Evolutionary conservation across 139 green algal species (phyloP).

Genomic region (Astrephomene gubernaculifera): DNA sequence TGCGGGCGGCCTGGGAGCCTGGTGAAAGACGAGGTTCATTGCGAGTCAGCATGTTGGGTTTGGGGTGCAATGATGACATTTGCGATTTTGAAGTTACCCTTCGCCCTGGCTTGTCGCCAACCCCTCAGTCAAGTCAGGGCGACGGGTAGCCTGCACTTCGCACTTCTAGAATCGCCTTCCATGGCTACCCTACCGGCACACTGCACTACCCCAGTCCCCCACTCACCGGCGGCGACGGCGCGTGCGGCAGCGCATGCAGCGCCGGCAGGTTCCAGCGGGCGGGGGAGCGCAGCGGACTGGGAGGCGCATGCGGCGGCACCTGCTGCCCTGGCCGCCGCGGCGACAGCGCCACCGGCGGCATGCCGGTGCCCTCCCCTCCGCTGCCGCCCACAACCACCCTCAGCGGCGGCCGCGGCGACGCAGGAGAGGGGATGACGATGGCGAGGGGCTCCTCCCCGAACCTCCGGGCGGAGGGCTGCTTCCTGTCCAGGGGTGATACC

Average conservation of each 20-base stretch:
- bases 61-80: too few relatives aligned
- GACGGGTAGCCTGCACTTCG: too few relatives aligned
- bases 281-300: conserved; percentile 23
- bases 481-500: too few relatives aligned
- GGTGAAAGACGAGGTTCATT: too few relatives aligned
- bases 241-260: conserved; percentile 1
- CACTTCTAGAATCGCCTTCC: too few relatives aligned
- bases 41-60: too few relatives aligned
- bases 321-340: background rate
- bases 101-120: too few relatives aligned
- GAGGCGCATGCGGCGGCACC: background rate
- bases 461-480: too few relatives aligned
- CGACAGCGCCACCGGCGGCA: conserved; percentile 2
- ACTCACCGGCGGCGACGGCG: conserved; percentile 33
- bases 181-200: too few relatives aligned
- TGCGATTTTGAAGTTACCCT: too few relatives aligned
- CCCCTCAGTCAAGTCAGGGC: too few relatives aligned
- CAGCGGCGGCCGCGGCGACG: conserved; percentile 10
- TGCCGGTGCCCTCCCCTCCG: background rate
- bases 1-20: background rate
- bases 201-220: too few relatives aligned
- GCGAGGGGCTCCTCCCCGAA: background rate
- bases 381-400: background rate
- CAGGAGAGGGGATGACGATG: background rate
- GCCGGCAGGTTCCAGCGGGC: conserved; percentile 18